These are phyloP conservation scores for Naganishia antarctica DNA, from an alignment of 768 basidiomycete species.

Conservation along the genomic window DNA sequence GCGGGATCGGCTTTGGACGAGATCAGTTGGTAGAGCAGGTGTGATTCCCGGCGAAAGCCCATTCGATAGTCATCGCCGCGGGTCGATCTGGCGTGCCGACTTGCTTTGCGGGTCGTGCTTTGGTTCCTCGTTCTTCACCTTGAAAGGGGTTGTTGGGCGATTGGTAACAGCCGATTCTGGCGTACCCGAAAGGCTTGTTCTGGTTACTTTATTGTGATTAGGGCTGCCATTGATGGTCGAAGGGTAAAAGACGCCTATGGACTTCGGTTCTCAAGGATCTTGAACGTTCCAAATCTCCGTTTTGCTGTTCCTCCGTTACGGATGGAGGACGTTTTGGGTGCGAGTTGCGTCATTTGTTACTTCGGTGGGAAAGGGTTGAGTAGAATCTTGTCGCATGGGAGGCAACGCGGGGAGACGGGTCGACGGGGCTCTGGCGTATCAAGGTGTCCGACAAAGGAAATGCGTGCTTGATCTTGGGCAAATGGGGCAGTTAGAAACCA, in stretches of 20 bases:
- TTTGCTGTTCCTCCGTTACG: constrained; percentile 1
- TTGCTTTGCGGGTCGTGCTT: background rate
- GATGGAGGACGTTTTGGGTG: constrained; percentile 3
- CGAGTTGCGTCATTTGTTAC: background rate
- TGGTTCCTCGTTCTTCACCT: constrained; percentile 1
- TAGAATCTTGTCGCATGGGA: background rate
- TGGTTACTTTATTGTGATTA: background rate
- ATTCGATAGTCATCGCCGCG: constrained; percentile 22
- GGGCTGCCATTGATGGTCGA: constrained; percentile 19
- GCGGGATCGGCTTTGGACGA: background rate
- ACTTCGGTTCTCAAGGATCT: background rate
- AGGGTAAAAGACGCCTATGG: constrained; percentile 1
- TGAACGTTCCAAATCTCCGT: constrained; percentile 7
- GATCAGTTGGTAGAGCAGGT: constrained; percentile 2
- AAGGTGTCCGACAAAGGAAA: constrained; percentile 1
- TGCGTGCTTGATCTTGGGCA: background rate
- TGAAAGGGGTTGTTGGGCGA: too few relatives aligned
- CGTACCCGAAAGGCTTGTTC: constrained; percentile 18
- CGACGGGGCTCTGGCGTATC: background rate
- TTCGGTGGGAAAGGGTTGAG: constrained; percentile 7
- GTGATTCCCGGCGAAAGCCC: constrained; percentile 14
- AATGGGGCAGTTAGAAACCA: background rate
- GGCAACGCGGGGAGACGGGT: background rate
- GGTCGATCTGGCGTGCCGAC: constrained; percentile 15
- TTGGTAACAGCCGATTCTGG: constrained; percentile 6